A percentile compares a stretch with the other conserved stretches of the same genome.
Conservation (phyloP, 352 stramenopile species). For the Phytophthora rubi region DNA sequence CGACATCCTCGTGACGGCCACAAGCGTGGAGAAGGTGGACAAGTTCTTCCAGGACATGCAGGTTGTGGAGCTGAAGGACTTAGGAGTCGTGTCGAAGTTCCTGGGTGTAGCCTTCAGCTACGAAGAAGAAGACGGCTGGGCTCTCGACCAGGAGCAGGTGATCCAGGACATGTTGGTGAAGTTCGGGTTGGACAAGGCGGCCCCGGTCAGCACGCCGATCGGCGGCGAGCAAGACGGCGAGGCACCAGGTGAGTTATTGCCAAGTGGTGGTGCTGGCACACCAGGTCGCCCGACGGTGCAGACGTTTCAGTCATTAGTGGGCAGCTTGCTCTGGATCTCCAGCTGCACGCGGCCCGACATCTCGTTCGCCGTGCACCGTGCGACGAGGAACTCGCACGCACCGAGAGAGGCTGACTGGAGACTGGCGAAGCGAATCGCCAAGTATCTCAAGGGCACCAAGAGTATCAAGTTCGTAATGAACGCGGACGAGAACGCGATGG, state of each 20-base stretch:
- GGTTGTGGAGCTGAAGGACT: not conserved
- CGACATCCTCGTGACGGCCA: not conserved
- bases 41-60: conserved; percentile 1
- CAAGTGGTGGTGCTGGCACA: not conserved
- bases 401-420: conserved; percentile 17
- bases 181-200: not conserved
- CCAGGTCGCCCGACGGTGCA: conserved; percentile 15
- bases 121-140: not conserved
- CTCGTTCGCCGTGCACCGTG: conserved; percentile 29
- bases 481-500: not conserved
- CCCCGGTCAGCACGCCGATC: not conserved
- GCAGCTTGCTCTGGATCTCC: conserved; percentile 38
- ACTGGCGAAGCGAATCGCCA: conserved; percentile 14
- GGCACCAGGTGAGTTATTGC: conserved; percentile 10
- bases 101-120: not conserved
- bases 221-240: not conserved
- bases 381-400: conserved; percentile 13
- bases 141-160: not conserved
- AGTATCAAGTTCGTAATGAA: conserved; percentile 19
- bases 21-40: not conserved
- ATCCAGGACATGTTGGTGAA: not conserved
- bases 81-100: not conserved
- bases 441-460: conserved; percentile 29
- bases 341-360: conserved; percentile 40
- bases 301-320: conserved; percentile 41